Evolutionary conservation across 768 basidiomycete genomes (phyloP), one percentile per base, ranked within the genome.

Genomic region (Pulveroboletus sp.): DNA sequence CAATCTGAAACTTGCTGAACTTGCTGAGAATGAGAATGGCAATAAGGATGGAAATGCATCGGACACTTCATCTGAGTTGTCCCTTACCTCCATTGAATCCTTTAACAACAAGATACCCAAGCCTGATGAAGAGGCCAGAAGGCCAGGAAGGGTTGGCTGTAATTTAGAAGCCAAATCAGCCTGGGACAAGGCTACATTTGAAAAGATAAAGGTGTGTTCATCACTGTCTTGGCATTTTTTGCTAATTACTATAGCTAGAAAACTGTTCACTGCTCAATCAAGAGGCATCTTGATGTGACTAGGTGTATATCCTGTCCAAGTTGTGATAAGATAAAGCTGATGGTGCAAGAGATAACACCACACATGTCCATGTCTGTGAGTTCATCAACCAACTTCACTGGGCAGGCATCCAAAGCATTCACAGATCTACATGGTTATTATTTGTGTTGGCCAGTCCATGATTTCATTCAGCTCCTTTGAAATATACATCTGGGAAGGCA

Each of bases 31-130:
- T 7, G 37, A 38, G 19, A 11, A 39, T 2, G 10, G 29, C 5
- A 19, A 3, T 19, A 19, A 2, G 34, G 34, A 35, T 19, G 34
- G n/a, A 35, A 8, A 1, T n/a, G 3, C n/a, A 6, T 35, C 34
- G 1, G 34, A 35, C 8, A 17, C 34, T 17, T 35, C 34, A n/a
- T n/a, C n/a, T n/a, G n/a, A n/a, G n/a, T n/a, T n/a, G n/a, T n/a
- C n/a, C n/a, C n/a, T n/a, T n/a, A n/a, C n/a, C n/a, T n/a, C n/a
- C n/a, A n/a, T n/a, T n/a, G n/a, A n/a, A n/a, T n/a, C n/a, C n/a
- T n/a, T n/a, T n/a, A n/a, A n/a, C n/a, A n/a, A n/a, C n/a, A n/a
- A 51, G 17, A 55, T 57, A 31, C 40, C 47, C 5, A 57, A 51
- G 29, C 50, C 40, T 5, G 36, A 45, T 6, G 34, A 44, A n/a